These are phyloP conservation scores for Fusarium staphyleae DNA, from an alignment of 2,329 filamentous ascomycete species.

Conservation along the genomic window DNA sequence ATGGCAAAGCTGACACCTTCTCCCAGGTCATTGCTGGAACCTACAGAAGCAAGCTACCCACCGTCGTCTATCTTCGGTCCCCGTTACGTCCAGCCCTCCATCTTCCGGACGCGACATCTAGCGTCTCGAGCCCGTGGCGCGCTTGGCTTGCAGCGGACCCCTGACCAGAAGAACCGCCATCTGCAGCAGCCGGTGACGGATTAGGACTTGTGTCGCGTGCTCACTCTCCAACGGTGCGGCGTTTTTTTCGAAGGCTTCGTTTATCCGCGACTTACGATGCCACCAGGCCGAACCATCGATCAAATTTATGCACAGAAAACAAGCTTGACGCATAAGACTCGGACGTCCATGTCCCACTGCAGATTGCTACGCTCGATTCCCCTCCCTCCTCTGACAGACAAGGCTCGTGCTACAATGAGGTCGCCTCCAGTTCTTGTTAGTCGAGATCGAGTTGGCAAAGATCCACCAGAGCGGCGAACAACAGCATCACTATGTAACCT, in stretches of 20 bases:
- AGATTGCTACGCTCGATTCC: slow-evolving; percentile 1
- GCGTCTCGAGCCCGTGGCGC: not conserved
- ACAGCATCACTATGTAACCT: too few species aligned
- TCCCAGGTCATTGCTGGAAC: not conserved
- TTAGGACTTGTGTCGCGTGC: slow-evolving; percentile 35
- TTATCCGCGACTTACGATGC: not conserved
- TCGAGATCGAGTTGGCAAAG: not conserved
- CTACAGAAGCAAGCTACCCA: not conserved
- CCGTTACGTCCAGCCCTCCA: too few species aligned
- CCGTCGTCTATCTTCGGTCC: too few species aligned
- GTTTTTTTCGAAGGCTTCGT: slow-evolving; percentile 1
- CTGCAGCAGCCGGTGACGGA: slow-evolving; percentile 29
- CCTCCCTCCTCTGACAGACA: not conserved
- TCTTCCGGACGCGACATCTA: too few species aligned
- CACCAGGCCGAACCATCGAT: slow-evolving; percentile 1
- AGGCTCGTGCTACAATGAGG: too few species aligned
- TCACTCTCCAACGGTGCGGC: slow-evolving; percentile 1
- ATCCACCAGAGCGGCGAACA: not conserved
- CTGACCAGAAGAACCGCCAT: slow-evolving; percentile 3
- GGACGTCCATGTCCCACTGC: not conserved
- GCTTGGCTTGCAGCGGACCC: slow-evolving; percentile 12
- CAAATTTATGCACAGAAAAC: slow-evolving; percentile 13
- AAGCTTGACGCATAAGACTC: slow-evolving; percentile 21
- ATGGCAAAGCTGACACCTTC: not conserved
- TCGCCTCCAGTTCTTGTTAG: too few species aligned